These are phyloP conservation scores for Hordeum pubiflorum DNA, from an alignment of 202 grass and related monocot species.

Conservation along the genomic window DNA sequence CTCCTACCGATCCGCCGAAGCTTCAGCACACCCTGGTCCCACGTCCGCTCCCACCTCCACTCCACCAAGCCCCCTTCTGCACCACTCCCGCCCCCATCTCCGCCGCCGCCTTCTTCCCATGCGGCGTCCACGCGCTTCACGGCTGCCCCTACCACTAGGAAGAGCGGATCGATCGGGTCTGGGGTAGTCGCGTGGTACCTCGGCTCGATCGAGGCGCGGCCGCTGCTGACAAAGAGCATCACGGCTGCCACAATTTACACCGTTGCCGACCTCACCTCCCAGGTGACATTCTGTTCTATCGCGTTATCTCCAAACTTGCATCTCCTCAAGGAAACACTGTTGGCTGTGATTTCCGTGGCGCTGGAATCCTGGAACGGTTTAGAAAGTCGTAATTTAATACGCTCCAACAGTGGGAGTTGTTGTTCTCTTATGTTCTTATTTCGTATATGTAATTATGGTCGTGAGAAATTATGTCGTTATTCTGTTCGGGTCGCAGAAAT, in stretches of 20 bases:
- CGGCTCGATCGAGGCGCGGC: slow-evolving; percentile 55
- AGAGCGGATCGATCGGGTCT: neutral
- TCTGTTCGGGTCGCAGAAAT: neutral
- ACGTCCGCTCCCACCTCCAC: slow-evolving; percentile 44
- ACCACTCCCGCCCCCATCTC: slow-evolving; percentile 16
- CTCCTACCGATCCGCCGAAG: slow-evolving; percentile 32
- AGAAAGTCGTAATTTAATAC: neutral
- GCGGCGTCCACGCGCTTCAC: neutral
- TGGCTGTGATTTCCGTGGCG: neutral
- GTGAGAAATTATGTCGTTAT: neutral
- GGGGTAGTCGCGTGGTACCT: slow-evolving; percentile 70
- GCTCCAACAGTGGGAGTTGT: neutral
- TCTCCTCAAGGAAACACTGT: neutral
- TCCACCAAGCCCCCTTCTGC: slow-evolving; percentile 33
- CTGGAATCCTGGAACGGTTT: neutral
- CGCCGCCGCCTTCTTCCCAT: neutral
- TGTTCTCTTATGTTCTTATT: neutral
- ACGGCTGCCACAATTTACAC: slow-evolving; percentile 72
- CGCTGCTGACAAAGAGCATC: slow-evolving; percentile 86
- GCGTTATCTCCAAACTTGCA: neutral
- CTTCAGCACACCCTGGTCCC: slow-evolving; percentile 5
- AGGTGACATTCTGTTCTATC: slow-evolving; percentile 30
- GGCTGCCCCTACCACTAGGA: neutral
- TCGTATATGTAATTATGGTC: neutral
- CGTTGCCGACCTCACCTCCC: slow-evolving; percentile 71